Base-by-base conservation (phyloP, 2,329 filamentous ascomycete species). In the Lasiodiplodia sp. region DNA sequence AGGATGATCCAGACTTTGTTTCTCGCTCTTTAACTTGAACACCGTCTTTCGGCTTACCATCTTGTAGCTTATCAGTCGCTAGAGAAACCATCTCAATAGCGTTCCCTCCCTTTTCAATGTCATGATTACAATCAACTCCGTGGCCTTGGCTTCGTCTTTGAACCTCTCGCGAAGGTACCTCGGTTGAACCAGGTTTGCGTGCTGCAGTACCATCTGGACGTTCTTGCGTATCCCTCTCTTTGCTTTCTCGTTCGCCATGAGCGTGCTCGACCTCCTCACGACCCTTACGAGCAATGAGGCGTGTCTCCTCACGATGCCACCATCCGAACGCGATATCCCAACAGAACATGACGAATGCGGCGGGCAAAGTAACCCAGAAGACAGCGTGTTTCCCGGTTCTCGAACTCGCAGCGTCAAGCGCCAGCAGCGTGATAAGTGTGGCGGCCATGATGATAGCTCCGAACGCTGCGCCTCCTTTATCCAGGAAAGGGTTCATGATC, bases 11-110 rank as follows among this genome's bases (percentile, higher is more conserved):
- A 31, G 31, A 31, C 1, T 31, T 31, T 10, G 31, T 2, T 10
- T 1, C 31, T 31, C 31, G 31, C 31, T 1, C 31, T 31, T 10
- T 8, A 31, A 31, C 1, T 31, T 31, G 31, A 1, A 31, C 8
- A 1, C 31, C 31, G 2, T 2, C 8, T 0, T 31, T 31, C 8
- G 0, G 1, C 0, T 31, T 0, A 1, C 8, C 31, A 10, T 31
- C 31, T 8, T 31, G 0, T 10, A 10, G 8, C 31, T 31, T 31
- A 31, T 31, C 2, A 1, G 1, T 4, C 31, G 8, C 31, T 10
- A 1, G 31, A 31, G 31, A 4, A 10, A 31, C 0, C 31, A 31
- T 1, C 31, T 31, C 31, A 31, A 31, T 31, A 2, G 31, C 31
- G 8, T 31, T 31, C 8, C 10, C 31, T 31, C 8, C 31, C 31